Evolutionary conservation across 805 yeast genomes (phyloP), one percentile per base, ranked within the genome.

Genomic region (Brettanomyces sp.): DNA sequence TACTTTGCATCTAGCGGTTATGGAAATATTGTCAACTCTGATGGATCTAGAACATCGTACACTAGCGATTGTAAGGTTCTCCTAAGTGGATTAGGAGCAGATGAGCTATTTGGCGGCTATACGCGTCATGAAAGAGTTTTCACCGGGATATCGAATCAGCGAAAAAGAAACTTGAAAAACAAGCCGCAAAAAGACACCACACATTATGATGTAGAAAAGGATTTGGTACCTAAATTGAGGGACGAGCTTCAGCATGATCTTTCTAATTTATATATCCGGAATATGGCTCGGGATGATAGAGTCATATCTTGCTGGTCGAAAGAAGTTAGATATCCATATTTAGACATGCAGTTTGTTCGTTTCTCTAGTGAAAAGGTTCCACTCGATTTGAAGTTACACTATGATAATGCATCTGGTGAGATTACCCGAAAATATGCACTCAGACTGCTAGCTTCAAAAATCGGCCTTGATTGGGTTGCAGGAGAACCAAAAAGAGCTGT

Each of bases 31-130:
- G 37, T 34, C 11, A 79, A 83, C 0, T 53, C 47, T 21, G 36
- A 41, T 24, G 42, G 21, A 3, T 21, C 43, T 7, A 47, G 57
- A 40, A 45, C 33, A 3, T 46, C 52, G 6, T 83, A 80, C 54
- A 51, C 57, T 2, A 75, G 89, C 18, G 59, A 64, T 7, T 75
- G 88, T 7, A 76, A 79, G 52, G 95, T 93, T 0, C 62, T 93
- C 7, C 68, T 93, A 34, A 86, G 96, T 45, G 99, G 99, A 0
- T 69, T 93, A 11, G 99, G 99, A 1, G 99, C 99, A 0, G 99
- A 93, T 65, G 99, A 93, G 63, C 65, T 93, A 18, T 90, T 85
- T 68, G 99, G 96, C 0, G 99, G 99, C 0, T 93, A 93, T 60
- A 85, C 95, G 22, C 73, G 97, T 40, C 95, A 93, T 54, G 82